Evolutionary conservation across 768 basidiomycete species (phyloP), one percentile per base, ranked within the genome.

Genomic region (Phlegmacium glaucopus): DNA sequence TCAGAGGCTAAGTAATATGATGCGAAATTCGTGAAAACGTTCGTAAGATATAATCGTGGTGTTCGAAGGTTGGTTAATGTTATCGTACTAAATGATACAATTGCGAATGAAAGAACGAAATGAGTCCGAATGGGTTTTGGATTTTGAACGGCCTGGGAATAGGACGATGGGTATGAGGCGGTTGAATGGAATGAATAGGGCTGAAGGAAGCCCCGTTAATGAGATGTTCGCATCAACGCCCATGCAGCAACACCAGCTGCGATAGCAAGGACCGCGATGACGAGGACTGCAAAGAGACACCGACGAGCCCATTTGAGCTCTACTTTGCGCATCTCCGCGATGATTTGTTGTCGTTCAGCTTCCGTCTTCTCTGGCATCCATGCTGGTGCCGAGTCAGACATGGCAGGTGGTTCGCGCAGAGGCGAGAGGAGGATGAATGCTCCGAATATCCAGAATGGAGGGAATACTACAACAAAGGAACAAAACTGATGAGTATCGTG

Each of bases 391-490:
- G 57, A 54, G 5, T 60, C 57, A 1, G 60, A 55, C 12, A 62
- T 52, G 11, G 59, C 37, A 3, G 65, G 62, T 11, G 74, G 71
- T 30, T 75, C 69, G 34, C 70, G 76, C 41, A 83, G 62, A 9
- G 82, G 80, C 6, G 72, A 75, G 39, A 76, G 60, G 15, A 83
- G 71, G 54, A 84, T 78, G 57, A 78, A 67, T 22, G 75, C 69
- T 16, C 82, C 81, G 45, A 82, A 66, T 38, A 76, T 68, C 82
- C 82, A 83, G 61, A 84, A 83, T 34, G 76, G 67, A 2, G 78
- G 78, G 60, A 83, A 83, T 42, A 83, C 82, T 84, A 13, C n/a
- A n/a, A n/a, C n/a, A n/a, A n/a, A n/a, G n/a, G n/a, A n/a, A 6
- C 45, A 48, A 51, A 15, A 11, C 28, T 48, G 47, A 44, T 52